phyloP scores from a whole-genome alignment of 352 stramenopile genomes.

The Globisporangium barbulae region DNA sequence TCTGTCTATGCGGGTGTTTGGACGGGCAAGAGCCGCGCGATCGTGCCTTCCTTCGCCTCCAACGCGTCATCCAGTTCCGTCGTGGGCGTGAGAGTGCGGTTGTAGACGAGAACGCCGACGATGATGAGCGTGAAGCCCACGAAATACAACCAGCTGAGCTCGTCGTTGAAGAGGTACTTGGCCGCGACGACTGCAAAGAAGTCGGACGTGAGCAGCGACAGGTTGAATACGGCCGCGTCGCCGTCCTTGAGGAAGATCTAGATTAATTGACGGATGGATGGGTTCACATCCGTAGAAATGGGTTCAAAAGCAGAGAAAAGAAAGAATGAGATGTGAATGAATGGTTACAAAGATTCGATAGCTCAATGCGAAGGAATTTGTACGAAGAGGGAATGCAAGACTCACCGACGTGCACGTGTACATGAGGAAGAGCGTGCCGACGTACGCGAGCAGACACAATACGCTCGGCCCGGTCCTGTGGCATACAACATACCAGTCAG shows the following conservation, averaged over 20 bases:
- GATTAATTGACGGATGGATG: neutral
- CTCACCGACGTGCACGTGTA: constrained; percentile 88
- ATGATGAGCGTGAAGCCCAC: constrained; percentile 84
- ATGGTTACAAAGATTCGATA: neutral
- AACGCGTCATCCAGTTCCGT: constrained; percentile 34
- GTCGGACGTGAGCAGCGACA: constrained; percentile 95
- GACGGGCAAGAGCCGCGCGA: constrained; percentile 14
- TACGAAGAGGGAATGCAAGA: constrained; percentile 17
- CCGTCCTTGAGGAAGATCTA: constrained; percentile 71
- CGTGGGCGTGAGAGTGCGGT: constrained; percentile 42
- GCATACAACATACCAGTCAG: neutral
- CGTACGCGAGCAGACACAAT: constrained; percentile 71
- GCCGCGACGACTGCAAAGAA: constrained; percentile 91
- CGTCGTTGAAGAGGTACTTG: constrained; percentile 88
- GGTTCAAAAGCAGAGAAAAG: constrained; percentile 1
- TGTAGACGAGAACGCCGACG: constrained; percentile 70
- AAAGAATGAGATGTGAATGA: neutral
- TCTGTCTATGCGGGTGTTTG: neutral
- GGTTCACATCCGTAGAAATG: neutral
- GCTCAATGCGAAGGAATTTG: neutral
- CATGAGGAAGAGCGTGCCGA: constrained; percentile 85
- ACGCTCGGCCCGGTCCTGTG: constrained; percentile 48
- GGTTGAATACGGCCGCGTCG: constrained; percentile 95
- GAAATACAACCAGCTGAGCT: constrained; percentile 83
- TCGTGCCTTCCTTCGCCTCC: constrained; percentile 29